phyloP scores from a whole-genome alignment of 1,139 yeast species.

The Protomyces lactucae-debilis region DNA sequence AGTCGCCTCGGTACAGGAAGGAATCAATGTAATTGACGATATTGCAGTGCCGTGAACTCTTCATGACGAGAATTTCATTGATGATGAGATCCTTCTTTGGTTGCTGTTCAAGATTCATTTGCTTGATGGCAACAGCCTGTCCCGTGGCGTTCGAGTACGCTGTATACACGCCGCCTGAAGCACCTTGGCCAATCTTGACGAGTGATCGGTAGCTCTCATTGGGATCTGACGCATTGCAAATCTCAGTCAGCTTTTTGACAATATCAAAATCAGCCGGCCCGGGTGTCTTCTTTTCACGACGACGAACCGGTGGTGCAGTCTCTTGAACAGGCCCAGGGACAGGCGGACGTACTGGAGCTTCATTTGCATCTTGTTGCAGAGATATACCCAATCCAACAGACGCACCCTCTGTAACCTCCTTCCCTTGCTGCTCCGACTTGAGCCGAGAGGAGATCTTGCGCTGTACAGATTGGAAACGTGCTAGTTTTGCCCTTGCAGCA shows the following conservation, averaged over 20 bases:
- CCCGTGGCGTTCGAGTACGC: constrained; percentile 65
- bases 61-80: constrained; percentile 93
- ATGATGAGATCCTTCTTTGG: constrained; percentile 91
- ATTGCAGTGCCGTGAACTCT: constrained; percentile 83
- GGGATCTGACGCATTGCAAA: constrained; percentile 90
- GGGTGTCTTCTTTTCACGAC: constrained; percentile 57
- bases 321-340: constrained; percentile 28
- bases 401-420: not conserved
- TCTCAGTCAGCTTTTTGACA: constrained; percentile 62
- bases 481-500: not conserved
- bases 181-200: constrained; percentile 92
- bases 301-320: constrained; percentile 40
- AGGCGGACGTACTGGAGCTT: constrained; percentile 2
- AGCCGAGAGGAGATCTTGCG: not conserved
- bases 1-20: constrained; percentile 57
- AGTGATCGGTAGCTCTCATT: constrained; percentile 61
- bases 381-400: constrained; percentile 10
- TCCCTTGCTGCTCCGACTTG: not conserved
- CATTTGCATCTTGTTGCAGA: not conserved
- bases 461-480: not conserved
- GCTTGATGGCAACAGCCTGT: constrained; percentile 76
- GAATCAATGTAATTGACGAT: constrained; percentile 92
- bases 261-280: constrained; percentile 59
- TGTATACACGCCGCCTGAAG: constrained; percentile 94
- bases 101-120: constrained; percentile 88